These are phyloP conservation scores for Oryza meridionalis DNA, from an alignment of 176 grass and related monocot species.

Conservation along the genomic window DNA sequence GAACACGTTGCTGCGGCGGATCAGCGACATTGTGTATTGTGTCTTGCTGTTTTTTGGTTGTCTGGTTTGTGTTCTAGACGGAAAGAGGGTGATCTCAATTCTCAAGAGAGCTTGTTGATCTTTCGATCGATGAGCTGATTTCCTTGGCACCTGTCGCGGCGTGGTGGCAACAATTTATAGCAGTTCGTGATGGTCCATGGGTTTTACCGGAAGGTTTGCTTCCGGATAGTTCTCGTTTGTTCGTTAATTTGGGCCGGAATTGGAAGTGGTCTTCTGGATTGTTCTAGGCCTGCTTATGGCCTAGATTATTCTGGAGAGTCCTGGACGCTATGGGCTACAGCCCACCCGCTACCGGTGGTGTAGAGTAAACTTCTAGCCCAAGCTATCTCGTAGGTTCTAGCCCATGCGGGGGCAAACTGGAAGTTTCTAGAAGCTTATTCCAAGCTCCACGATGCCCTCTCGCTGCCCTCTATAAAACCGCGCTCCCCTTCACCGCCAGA, in stretches of 20 bases:
- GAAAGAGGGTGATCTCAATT: neutral
- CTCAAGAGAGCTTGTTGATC: neutral
- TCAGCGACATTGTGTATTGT: conserved; percentile 23
- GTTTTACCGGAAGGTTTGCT: neutral
- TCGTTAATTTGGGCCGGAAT: neutral
- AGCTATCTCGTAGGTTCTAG: neutral
- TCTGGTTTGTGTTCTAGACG: neutral
- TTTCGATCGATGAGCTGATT: neutral
- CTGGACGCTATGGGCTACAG: neutral
- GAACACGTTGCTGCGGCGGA: conserved; percentile 45
- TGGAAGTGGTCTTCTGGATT: neutral
- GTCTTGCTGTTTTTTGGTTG: too few species aligned
- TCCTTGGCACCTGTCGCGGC: neutral
- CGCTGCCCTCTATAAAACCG: neutral
- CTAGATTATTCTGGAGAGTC: neutral
- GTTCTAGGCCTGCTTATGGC: neutral
- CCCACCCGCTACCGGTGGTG: neutral
- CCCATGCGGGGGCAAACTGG: neutral
- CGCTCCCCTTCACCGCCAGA: too few species aligned
- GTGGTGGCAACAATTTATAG: neutral
- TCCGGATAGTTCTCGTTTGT: neutral
- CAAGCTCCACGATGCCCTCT: neutral
- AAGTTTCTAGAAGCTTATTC: neutral
- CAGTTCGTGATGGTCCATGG: neutral
- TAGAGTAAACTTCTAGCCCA: neutral